Percentiles rank a stretch among this genome's conserved stretches.
Evolutionary conservation across 2,329 filamentous ascomycete genomes (phyloP).

Genomic region (Beauveria rudraprayagi): DNA sequence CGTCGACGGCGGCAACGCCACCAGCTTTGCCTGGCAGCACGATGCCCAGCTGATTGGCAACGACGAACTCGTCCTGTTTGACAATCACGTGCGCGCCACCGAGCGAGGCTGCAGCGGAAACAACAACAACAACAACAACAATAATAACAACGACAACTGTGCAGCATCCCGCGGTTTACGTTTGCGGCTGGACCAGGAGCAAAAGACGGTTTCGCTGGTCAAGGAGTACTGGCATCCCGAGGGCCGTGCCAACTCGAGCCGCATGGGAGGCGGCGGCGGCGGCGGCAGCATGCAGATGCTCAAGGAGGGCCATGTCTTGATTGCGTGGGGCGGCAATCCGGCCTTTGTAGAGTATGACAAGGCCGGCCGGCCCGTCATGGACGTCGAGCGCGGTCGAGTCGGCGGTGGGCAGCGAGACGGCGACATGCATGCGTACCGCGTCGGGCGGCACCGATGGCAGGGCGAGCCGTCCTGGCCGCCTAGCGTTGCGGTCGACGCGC

Average conservation of each 20-base stretch:
- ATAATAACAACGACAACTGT: neutral
- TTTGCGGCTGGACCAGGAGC: slow-evolving; percentile 21
- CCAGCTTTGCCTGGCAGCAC: slow-evolving; percentile 32
- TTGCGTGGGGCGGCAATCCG: slow-evolving; percentile 23
- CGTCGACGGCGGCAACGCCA: slow-evolving; percentile 25
- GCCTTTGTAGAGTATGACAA: slow-evolving; percentile 21
- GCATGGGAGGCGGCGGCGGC: slow-evolving; percentile 12
- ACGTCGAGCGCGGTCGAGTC: slow-evolving; percentile 19
- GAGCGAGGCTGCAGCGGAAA: slow-evolving; percentile 18
- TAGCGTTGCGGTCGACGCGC: slow-evolving; percentile 20
- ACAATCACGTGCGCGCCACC: slow-evolving; percentile 29
- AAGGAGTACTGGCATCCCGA: slow-evolving; percentile 23
- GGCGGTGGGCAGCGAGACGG: slow-evolving; percentile 14
- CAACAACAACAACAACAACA: slow-evolving; percentile 14
- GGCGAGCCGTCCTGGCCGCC: slow-evolving; percentile 23
- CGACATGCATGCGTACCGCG: slow-evolving; percentile 24
- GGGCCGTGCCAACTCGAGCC: slow-evolving; percentile 17
- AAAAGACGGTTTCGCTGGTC: slow-evolving; percentile 23
- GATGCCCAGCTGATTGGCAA: slow-evolving; percentile 26
- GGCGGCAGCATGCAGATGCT: slow-evolving; percentile 19
- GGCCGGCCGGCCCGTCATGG: slow-evolving; percentile 19
- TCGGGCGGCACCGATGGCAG: slow-evolving; percentile 20
- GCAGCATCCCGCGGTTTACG: slow-evolving; percentile 20
- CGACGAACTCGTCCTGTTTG: slow-evolving; percentile 29
- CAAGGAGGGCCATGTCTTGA: slow-evolving; percentile 21